Base-by-base conservation (phyloP, 768 basidiomycete species). In the Leccinum olivaceopallidum region DNA sequence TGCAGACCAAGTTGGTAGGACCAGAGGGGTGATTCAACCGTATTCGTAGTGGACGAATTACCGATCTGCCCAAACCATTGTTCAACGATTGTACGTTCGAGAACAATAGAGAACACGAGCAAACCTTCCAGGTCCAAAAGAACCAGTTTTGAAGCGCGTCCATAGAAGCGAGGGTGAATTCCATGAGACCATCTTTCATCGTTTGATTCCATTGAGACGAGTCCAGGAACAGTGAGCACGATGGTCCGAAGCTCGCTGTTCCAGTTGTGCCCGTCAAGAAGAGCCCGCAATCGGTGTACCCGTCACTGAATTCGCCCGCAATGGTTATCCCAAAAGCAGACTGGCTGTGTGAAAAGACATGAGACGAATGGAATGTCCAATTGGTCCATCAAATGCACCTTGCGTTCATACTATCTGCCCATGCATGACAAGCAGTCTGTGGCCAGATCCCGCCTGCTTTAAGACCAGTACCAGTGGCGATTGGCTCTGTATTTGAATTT, bases 111-210 rank as follows among this genome's bases (percentile, higher is more conserved):
- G 20, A 62, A 67, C 37, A 9, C 22, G 13, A 22, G 5, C 56
- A 49, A 50, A 81, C 81, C 81, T 88, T 89, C 90, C 89, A 90
- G 8, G 87, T 89, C 89, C 89, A 91, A 79, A 82, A 90, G 76
- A 86, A 90, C 78, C 79, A 88, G 68, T 88, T 80, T 64, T 82
- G 79, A 62, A 87, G 75, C 2, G 86, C 83, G 60, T 89, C 88
- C 87, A 89, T 89, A 59, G 80, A 79, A 22, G 83, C 80, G 65
- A 81, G 71, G 6, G 80, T 77, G 63, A 85, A 83, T 63, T 78
- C 71, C 72, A 73, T 75, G 24, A 88, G 67, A 13, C 85, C 85
- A 7, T 73, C 72, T 73, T 84, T 87, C 68, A 77, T 77, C 18
- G 79, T 74, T 54, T 75, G 73, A 58, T 78, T 78, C 83, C 83